phyloP scores from a whole-genome alignment of 495 filamentous ascomycete genomes.

The Penicillium simplicissimum region DNA sequence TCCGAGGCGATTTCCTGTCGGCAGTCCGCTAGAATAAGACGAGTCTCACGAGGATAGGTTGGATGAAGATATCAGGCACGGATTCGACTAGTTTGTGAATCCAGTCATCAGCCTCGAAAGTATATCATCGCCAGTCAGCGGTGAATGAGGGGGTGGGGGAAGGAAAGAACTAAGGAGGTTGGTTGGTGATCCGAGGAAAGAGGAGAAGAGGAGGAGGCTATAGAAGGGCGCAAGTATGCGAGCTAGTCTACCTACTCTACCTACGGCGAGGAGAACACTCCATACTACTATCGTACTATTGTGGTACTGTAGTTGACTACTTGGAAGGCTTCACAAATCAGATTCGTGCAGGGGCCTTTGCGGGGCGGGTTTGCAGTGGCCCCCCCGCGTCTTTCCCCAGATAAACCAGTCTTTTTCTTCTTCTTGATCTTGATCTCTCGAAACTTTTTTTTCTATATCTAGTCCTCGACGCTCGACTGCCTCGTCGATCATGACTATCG shows the following conservation, averaged over 20 bases:
- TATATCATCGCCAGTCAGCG: neutral
- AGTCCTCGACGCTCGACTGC: conserved; percentile 3
- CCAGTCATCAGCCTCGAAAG: conserved; percentile 1
- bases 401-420: conserved; percentile 12
- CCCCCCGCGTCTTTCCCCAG: conserved; percentile 29
- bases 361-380: conserved; percentile 15
- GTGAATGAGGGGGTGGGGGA: neutral
- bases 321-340: conserved; percentile 6
- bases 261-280: too few relatives aligned
- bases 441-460: neutral
- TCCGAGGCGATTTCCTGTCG: neutral
- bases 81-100: conserved; percentile 2
- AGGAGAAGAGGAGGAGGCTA: conserved; percentile 4
- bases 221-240: conserved; percentile 3
- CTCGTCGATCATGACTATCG: neutral
- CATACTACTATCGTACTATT: too few relatives aligned
- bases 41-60: neutral
- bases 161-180: neutral
- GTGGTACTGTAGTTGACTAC: too few relatives aligned
- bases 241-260: too few relatives aligned
- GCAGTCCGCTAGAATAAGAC: neutral
- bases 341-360: conserved; percentile 23
- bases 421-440: neutral
- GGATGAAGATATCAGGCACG: conserved; percentile 9
- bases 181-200: neutral